Conservation (phyloP, 371 early-diverging fungal genomes). For the Rhizomucor miehei region DNA sequence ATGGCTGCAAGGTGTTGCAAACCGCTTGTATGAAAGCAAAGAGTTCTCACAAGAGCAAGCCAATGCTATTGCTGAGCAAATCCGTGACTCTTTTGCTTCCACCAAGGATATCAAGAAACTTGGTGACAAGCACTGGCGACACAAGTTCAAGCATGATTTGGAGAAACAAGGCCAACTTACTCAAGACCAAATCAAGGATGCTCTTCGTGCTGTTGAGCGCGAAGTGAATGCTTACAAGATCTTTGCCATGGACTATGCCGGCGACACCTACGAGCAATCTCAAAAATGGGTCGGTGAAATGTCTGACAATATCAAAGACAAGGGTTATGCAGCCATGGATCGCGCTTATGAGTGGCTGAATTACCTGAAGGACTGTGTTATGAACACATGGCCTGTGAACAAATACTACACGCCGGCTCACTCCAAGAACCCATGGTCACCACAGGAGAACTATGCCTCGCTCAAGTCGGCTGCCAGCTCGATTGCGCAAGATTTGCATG, state of each 20-base stretch:
- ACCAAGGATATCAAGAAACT: slow-evolving; percentile 23
- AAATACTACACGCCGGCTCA: not conserved
- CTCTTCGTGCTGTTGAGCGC: slow-evolving; percentile 20
- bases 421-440: slow-evolving; percentile 15
- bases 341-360: slow-evolving; percentile 5
- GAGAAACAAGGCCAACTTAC: slow-evolving; percentile 30
- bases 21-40: slow-evolving; percentile 24
- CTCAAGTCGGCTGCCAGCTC: slow-evolving; percentile 13
- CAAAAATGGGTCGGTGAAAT: slow-evolving; percentile 18
- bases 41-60: slow-evolving; percentile 35
- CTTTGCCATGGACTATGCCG: slow-evolving; percentile 44
- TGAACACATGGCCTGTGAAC: not conserved
- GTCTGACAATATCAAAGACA: slow-evolving; percentile 7
- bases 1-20: slow-evolving; percentile 26
- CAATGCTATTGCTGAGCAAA: slow-evolving; percentile 12
- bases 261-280: slow-evolving; percentile 21
- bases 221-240: slow-evolving; percentile 46
- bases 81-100: slow-evolving; percentile 27
- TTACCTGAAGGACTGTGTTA: not conserved
- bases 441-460: slow-evolving; percentile 13
- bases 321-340: slow-evolving; percentile 6
- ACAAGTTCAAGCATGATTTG: slow-evolving; percentile 25
- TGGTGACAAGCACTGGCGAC: slow-evolving; percentile 32
- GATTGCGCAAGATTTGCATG: slow-evolving; percentile 10
- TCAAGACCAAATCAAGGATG: slow-evolving; percentile 22